Conservation (phyloP, 2,329 filamentous ascomycete species). For the Microcyclospora tardicrescens region DNA sequence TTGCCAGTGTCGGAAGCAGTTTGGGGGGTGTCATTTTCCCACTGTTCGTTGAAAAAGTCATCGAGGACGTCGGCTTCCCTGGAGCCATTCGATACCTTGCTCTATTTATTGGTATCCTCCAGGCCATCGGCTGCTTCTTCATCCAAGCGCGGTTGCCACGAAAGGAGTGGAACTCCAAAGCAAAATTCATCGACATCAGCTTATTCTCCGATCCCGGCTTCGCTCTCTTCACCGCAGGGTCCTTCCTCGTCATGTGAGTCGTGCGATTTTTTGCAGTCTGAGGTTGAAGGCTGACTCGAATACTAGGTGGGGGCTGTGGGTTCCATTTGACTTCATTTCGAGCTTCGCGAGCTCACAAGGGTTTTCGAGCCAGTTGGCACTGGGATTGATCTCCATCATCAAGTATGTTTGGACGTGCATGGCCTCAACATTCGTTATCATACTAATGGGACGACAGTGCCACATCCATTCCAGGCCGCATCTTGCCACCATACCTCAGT, state of each 20-base stretch:
- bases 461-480: no score
- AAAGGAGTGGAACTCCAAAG: neutral
- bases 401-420: no score
- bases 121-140: neutral
- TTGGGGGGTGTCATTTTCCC: slow-evolving; percentile 1
- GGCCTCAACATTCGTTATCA: no score
- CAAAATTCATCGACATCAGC: neutral
- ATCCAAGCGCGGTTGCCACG: no score
- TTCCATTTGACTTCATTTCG: no score
- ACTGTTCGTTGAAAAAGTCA: slow-evolving; percentile 25
- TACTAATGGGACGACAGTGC: no score
- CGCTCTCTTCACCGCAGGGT: slow-evolving; percentile 1
- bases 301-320: no score
- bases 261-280: no score
- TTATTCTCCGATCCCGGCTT: neutral
- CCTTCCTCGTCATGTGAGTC: slow-evolving; percentile 1
- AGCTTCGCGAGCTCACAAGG: no score
- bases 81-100: slow-evolving; percentile 8
- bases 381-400: slow-evolving; percentile 1
- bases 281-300: no score
- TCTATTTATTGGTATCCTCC: neutral
- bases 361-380: slow-evolving; percentile 1
- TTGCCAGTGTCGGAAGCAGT: slow-evolving; percentile 4
- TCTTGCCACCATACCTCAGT: no score
- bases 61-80: slow-evolving; percentile 18